phyloP scores from a whole-genome alignment of 768 basidiomycete genomes.

The Tephrocybe sp. region DNA sequence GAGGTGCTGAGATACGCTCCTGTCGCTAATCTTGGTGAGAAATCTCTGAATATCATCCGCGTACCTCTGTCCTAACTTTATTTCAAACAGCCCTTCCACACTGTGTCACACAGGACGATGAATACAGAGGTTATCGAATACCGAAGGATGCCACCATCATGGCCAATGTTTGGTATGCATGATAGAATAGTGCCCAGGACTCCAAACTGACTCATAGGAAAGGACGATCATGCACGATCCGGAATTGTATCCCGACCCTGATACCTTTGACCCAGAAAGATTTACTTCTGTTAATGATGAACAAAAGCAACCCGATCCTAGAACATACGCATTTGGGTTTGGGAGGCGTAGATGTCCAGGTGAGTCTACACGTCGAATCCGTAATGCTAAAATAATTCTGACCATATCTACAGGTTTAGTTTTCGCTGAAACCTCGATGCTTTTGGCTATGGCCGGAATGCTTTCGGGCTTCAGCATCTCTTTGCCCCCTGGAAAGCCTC shows the following conservation, averaged over 20 bases:
- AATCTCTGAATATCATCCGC: not conserved
- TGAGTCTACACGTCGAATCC: slow-evolving; percentile 9
- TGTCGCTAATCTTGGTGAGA: slow-evolving; percentile 37
- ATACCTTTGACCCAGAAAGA: slow-evolving; percentile 36
- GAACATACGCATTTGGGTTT: slow-evolving; percentile 31
- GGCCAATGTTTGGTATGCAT: slow-evolving; percentile 43
- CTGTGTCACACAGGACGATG: slow-evolving; percentile 39
- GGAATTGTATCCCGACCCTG: slow-evolving; percentile 37
- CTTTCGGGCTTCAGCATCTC: slow-evolving; percentile 26
- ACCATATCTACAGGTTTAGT: slow-evolving; percentile 16
- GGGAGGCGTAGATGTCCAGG: slow-evolving; percentile 33
- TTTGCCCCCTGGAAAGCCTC: slow-evolving; percentile 14
- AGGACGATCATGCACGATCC: slow-evolving; percentile 47
- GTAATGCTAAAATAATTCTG: not conserved
- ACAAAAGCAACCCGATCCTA: slow-evolving; percentile 28
- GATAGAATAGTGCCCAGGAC: not conserved
- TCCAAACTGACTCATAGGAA: not conserved
- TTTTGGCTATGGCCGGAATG: slow-evolving; percentile 31
- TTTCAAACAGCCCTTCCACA: slow-evolving; percentile 37
- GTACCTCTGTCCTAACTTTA: not conserved
- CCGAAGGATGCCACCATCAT: slow-evolving; percentile 44
- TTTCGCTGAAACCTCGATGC: slow-evolving; percentile 30
- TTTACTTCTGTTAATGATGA: slow-evolving; percentile 16
- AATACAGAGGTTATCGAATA: slow-evolving; percentile 41
- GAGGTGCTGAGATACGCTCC: slow-evolving; percentile 41